phyloP scores from a whole-genome alignment of 441 rosid genomes.

The Brassica hybrid region DNA sequence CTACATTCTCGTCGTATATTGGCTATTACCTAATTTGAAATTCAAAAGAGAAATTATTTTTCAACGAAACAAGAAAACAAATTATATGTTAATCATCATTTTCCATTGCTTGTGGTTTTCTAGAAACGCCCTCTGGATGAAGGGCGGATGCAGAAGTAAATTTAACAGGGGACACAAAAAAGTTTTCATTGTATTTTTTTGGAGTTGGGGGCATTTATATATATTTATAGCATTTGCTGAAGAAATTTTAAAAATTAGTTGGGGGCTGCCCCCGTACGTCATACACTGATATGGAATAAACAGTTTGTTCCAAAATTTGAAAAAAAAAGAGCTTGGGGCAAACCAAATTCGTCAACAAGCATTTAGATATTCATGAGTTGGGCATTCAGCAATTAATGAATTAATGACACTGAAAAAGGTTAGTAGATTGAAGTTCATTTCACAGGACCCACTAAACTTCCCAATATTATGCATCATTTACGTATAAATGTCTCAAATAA shows the following conservation, averaged over 20 bases:
- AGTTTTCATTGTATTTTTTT: too few species aligned
- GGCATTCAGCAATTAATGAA: slow-evolving; percentile 17
- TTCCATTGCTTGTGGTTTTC: not conserved
- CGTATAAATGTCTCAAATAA: slow-evolving; percentile 23
- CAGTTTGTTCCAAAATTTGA: not conserved
- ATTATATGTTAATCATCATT: not conserved
- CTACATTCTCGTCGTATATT: not conserved
- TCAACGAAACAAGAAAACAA: not conserved
- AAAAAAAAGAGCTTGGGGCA: not conserved
- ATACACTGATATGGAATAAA: not conserved
- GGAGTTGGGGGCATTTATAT: too few species aligned
- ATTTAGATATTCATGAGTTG: not conserved
- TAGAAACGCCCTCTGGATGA: not conserved
- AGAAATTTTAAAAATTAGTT: too few species aligned
- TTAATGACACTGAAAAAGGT: not conserved
- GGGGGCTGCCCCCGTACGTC: too few species aligned
- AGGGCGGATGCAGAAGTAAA: too few species aligned
- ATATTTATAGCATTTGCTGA: too few species aligned
- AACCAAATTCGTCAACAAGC: not conserved
- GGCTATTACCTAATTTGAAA: not conserved
- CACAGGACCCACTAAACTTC: slow-evolving; percentile 8
- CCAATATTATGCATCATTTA: slow-evolving; percentile 9
- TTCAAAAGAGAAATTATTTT: too few species aligned
- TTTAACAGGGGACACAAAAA: too few species aligned
- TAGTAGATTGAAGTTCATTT: slow-evolving; percentile 13